Conservation (phyloP, 129 eudicot genomes). For the Flaveria brownii region DNA sequence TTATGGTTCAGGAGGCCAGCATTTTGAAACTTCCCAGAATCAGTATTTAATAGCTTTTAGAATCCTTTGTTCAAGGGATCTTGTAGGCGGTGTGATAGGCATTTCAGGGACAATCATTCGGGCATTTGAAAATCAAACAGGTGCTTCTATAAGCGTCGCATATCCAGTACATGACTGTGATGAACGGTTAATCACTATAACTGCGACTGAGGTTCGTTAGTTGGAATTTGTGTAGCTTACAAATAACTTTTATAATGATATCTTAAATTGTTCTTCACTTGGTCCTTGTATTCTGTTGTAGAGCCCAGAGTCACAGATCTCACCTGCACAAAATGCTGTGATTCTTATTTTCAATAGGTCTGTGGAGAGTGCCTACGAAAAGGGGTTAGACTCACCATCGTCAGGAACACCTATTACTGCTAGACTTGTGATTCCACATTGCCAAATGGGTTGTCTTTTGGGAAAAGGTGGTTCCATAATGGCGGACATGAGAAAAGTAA, state of each 20-base stretch:
- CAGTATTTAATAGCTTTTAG: constrained; percentile 55
- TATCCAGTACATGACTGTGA: constrained; percentile 35
- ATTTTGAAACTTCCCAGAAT: constrained; percentile 19
- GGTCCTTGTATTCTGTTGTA: constrained; percentile 30
- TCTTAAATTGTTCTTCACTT: constrained; percentile 2
- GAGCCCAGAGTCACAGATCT: constrained; percentile 60
- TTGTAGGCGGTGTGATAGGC: constrained; percentile 71
- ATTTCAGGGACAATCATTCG: constrained; percentile 62
- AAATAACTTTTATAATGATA: background rate
- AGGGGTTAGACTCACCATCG: constrained; percentile 45
- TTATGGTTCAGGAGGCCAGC: constrained; percentile 34
- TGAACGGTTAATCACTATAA: constrained; percentile 59
- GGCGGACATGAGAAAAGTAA: constrained; percentile 69
- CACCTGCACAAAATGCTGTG: constrained; percentile 76
- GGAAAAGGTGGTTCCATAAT: constrained; percentile 82
- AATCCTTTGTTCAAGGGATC: constrained; percentile 58
- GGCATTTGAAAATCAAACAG: constrained; percentile 56
- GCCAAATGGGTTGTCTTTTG: constrained; percentile 75
- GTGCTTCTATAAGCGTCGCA: constrained; percentile 52
- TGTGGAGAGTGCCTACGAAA: constrained; percentile 48
- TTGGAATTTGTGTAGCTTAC: constrained; percentile 26
- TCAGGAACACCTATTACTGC: constrained; percentile 44
- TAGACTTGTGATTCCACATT: constrained; percentile 46
- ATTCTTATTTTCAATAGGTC: constrained; percentile 55
- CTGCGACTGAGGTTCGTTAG: constrained; percentile 69